A percentile compares a stretch with the other conserved stretches of the same genome.
Conservation (phyloP, 1,139 yeast genomes). For the Magnusiomyces tetraspermus region DNA sequence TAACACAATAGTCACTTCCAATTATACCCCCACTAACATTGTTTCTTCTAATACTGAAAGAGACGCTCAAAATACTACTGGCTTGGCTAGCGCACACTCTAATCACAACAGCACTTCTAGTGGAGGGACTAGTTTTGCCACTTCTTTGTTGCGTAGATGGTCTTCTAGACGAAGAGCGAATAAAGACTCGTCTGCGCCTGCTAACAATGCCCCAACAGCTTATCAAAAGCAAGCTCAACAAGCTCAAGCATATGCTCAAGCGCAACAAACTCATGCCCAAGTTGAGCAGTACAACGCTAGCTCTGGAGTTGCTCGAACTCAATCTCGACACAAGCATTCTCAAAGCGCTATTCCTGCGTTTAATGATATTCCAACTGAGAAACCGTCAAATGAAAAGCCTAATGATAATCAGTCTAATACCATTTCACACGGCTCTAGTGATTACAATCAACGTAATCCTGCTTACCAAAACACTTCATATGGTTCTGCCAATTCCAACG, state of each 20-base stretch:
- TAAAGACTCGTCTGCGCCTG: too few relatives aligned
- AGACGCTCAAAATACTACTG: conserved; percentile 6
- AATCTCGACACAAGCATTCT: conserved; percentile 6
- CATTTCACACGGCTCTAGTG: too few relatives aligned
- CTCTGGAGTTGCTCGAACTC: not conserved
- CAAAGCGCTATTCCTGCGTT: conserved; percentile 7
- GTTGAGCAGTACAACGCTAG: conserved; percentile 5
- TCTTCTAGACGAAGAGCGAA: conserved; percentile 24
- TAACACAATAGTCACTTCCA: too few relatives aligned
- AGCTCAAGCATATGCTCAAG: conserved; percentile 6
- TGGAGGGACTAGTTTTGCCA: conserved; percentile 20
- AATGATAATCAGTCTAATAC: too few relatives aligned
- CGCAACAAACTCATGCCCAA: not conserved
- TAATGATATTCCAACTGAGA: too few relatives aligned
- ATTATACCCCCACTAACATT: too few relatives aligned
- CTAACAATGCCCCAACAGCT: too few relatives aligned
- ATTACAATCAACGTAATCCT: too few relatives aligned
- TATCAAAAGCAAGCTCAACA: not conserved
- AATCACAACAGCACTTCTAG: conserved; percentile 1
- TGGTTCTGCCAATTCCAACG: too few relatives aligned
- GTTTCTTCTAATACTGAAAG: too few relatives aligned
- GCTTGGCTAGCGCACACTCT: conserved; percentile 19
- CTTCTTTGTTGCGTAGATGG: conserved; percentile 24
- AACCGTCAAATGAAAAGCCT: too few relatives aligned
- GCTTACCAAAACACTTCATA: too few relatives aligned